Evolutionary conservation across 768 basidiomycete genomes (phyloP).

Genomic region (Gelatoporia subvermispora): DNA sequence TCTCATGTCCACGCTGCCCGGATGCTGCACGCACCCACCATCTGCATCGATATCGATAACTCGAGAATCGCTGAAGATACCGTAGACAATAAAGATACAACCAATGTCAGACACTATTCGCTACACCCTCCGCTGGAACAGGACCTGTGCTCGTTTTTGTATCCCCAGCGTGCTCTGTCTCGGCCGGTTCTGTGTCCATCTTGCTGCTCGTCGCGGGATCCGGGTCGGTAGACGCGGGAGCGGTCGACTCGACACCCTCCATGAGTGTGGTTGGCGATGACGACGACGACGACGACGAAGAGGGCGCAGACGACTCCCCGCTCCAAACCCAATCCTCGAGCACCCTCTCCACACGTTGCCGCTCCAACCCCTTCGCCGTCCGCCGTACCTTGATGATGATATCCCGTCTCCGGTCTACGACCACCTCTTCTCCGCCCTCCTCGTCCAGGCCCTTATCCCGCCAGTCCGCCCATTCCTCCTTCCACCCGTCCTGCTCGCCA

Average conservation of each 20-base stretch:
- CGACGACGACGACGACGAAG: slow-evolving; percentile 2
- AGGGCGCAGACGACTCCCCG: slow-evolving; percentile 1
- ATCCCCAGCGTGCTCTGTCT: neutral
- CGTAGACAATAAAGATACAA: neutral
- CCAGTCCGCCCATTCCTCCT: slow-evolving; percentile 26
- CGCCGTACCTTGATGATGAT: slow-evolving; percentile 55
- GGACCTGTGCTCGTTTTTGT: neutral
- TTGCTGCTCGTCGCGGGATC: neutral
- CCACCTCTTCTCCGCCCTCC: slow-evolving; percentile 24
- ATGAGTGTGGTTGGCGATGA: neutral
- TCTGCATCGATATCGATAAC: no score
- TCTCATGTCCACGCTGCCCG: no score
- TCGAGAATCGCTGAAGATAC: neutral
- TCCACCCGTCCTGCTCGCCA: slow-evolving; percentile 37
- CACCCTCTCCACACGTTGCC: slow-evolving; percentile 65
- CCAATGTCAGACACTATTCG: neutral
- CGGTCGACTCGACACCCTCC: neutral
- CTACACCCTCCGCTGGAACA: neutral
- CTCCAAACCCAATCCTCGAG: slow-evolving; percentile 67
- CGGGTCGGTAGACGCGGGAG: no score
- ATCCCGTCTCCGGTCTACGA: slow-evolving; percentile 42
- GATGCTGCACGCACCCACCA: no score
- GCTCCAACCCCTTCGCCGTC: slow-evolving; percentile 53
- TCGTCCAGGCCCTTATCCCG: slow-evolving; percentile 14
- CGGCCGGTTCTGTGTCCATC: neutral